Evolutionary conservation across 805 yeast genomes (phyloP).

Genomic region (Spathaspora passalidarum): DNA sequence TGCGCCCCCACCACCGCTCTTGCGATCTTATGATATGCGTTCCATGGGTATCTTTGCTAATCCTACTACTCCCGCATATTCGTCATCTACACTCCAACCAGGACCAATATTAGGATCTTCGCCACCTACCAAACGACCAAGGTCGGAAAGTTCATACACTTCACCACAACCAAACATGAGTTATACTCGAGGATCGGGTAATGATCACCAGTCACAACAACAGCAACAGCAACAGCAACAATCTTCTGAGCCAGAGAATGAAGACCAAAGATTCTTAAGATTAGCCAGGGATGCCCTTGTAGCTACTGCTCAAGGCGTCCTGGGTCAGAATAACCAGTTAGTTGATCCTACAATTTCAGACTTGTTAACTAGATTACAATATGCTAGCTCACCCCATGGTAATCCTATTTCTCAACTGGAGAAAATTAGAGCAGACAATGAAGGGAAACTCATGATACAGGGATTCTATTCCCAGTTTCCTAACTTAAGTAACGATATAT

Average conservation of each 20-base stretch:
- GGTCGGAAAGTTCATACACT: not conserved
- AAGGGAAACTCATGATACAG: slow-evolving; percentile 42
- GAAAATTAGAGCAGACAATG: slow-evolving; percentile 31
- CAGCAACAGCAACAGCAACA: not conserved
- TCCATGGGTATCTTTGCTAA: not conserved
- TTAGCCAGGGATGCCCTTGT: slow-evolving; percentile 63
- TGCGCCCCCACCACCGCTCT: not conserved
- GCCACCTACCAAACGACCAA: slow-evolving; percentile 1
- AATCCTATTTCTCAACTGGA: slow-evolving; percentile 39
- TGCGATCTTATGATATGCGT: not conserved
- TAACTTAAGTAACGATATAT: slow-evolving; percentile 40
- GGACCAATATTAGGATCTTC: not conserved
- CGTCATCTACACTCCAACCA: not conserved
- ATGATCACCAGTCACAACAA: not conserved
- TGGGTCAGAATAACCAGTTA: slow-evolving; percentile 16
- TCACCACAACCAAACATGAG: slow-evolving; percentile 11
- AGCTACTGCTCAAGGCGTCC: slow-evolving; percentile 44
- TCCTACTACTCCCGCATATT: not conserved
- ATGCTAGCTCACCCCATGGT: slow-evolving; percentile 58
- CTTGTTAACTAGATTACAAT: slow-evolving; percentile 56
- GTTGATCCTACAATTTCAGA: slow-evolving; percentile 65
- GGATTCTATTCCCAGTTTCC: slow-evolving; percentile 42
- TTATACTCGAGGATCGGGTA: slow-evolving; percentile 9
- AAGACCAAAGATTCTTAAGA: slow-evolving; percentile 53
- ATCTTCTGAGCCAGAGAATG: slow-evolving; percentile 20